phyloP scores from a whole-genome alignment of 2,329 filamentous ascomycete species.

The Phialophora verrucosa region DNA sequence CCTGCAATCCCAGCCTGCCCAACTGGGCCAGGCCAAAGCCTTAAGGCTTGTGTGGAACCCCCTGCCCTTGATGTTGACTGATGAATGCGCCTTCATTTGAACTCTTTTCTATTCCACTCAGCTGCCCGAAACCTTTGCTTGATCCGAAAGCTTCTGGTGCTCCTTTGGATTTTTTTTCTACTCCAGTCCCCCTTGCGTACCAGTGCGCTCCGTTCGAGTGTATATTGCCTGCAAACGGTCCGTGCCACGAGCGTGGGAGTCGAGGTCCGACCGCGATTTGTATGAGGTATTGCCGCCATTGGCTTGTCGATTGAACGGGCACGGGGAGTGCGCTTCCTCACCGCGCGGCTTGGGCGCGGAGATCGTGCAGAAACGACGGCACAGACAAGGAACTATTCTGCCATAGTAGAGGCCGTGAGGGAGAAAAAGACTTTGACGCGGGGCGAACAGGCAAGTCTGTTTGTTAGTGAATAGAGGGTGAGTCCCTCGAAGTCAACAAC shows the following conservation, averaged over 20 bases:
- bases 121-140: conserved; percentile 16
- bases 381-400: conserved; percentile 1
- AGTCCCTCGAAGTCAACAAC: conserved; percentile 1
- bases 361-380: background rate
- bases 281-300: conserved; percentile 4
- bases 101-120: conserved; percentile 21
- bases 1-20: conserved; percentile 27
- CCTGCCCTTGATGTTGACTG: conserved; percentile 26
- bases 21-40: conserved; percentile 26
- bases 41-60: conserved; percentile 33
- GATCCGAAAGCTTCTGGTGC: conserved; percentile 12
- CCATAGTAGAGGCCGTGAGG: background rate
- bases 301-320: background rate
- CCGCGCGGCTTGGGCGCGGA: background rate
- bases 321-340: background rate
- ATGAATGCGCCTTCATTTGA: conserved; percentile 26
- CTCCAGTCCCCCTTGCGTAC: background rate
- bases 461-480: conserved; percentile 3
- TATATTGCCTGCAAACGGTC: background rate
- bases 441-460: background rate
- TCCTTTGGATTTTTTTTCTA: conserved; percentile 1
- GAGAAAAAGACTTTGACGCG: background rate
- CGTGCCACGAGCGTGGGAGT: background rate
- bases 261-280: background rate
- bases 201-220: background rate